These are phyloP conservation scores for Limonium bicolor DNA, from an alignment of 148 eudicot species.

Conservation along the genomic window DNA sequence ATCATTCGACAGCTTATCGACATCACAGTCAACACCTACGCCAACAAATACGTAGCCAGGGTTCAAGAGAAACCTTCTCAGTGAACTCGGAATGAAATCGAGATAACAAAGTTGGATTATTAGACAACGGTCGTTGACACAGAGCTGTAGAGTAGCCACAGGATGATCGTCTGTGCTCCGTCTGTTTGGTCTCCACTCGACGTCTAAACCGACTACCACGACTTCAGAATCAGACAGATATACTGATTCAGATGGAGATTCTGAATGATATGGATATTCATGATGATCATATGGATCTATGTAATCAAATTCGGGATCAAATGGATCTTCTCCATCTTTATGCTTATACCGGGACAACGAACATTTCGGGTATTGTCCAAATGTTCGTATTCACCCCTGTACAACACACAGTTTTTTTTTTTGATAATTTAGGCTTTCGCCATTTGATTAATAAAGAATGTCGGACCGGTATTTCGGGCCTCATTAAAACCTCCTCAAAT, in stretches of 20 bases:
- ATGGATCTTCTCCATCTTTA: too few species aligned
- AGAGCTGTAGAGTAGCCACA: conserved; percentile 54
- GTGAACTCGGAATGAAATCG: conserved; percentile 34
- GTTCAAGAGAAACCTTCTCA: conserved; percentile 18
- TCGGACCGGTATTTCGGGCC: too few species aligned
- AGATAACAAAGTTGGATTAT: conserved; percentile 50
- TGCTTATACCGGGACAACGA: too few species aligned
- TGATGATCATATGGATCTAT: neutral
- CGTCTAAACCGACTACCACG: conserved; percentile 33
- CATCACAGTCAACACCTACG: conserved; percentile 34
- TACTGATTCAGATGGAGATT: neutral
- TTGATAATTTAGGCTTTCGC: too few species aligned
- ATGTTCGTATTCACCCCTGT: too few species aligned
- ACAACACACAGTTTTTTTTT: too few species aligned
- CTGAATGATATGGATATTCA: neutral
- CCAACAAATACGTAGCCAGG: conserved; percentile 45
- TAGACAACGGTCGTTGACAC: conserved; percentile 35
- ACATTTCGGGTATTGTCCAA: too few species aligned
- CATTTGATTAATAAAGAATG: too few species aligned
- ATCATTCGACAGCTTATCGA: conserved; percentile 30
- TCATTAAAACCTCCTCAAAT: too few species aligned
- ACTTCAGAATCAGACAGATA: neutral
- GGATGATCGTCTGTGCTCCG: conserved; percentile 26
- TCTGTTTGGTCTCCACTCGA: conserved; percentile 41
- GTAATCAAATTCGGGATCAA: too few species aligned